Evolutionary conservation across 345 rosid species (phyloP).

Genomic region (Pugionium cornutum): DNA sequence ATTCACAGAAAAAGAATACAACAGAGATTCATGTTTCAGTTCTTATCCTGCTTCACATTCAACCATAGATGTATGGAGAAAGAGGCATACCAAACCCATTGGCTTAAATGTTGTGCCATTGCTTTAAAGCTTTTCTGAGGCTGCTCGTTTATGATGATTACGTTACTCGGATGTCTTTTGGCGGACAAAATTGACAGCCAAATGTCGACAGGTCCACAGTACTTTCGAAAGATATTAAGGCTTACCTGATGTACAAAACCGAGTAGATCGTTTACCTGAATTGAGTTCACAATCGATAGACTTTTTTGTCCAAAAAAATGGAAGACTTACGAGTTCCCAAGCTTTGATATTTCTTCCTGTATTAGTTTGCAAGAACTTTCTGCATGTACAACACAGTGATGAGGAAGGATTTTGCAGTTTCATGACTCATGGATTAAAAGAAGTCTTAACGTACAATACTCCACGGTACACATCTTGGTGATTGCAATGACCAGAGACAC

Average conservation of each 20-base stretch:
- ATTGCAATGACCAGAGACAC: slow-evolving; percentile 86
- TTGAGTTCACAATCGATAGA: slow-evolving; percentile 23
- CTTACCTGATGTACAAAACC: slow-evolving; percentile 49
- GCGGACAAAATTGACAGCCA: slow-evolving; percentile 55
- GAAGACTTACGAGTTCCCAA: slow-evolving; percentile 73
- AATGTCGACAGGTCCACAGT: slow-evolving; percentile 68
- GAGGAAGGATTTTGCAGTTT: slow-evolving; percentile 15
- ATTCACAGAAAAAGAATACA: not conserved
- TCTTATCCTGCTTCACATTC: slow-evolving; percentile 8
- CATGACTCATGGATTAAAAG: slow-evolving; percentile 1
- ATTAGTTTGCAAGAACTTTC: slow-evolving; percentile 51
- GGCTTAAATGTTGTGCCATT: slow-evolving; percentile 80
- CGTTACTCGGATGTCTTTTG: slow-evolving; percentile 21
- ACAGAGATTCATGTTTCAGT: slow-evolving; percentile 16
- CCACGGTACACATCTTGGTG: slow-evolving; percentile 73
- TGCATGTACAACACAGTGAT: slow-evolving; percentile 43
- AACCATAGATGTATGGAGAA: slow-evolving; percentile 12
- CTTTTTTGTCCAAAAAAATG: not conserved
- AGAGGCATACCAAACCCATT: slow-evolving; percentile 76
- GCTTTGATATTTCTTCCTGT: slow-evolving; percentile 57
- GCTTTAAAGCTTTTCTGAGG: slow-evolving; percentile 70
- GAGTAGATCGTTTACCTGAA: not conserved
- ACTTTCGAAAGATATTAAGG: slow-evolving; percentile 71
- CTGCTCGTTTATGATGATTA: slow-evolving; percentile 46
- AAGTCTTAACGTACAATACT: slow-evolving; percentile 50